Evolutionary conservation across 2,329 filamentous ascomycete species (phyloP).

Genomic region (Diplodia scrobiculata): DNA sequence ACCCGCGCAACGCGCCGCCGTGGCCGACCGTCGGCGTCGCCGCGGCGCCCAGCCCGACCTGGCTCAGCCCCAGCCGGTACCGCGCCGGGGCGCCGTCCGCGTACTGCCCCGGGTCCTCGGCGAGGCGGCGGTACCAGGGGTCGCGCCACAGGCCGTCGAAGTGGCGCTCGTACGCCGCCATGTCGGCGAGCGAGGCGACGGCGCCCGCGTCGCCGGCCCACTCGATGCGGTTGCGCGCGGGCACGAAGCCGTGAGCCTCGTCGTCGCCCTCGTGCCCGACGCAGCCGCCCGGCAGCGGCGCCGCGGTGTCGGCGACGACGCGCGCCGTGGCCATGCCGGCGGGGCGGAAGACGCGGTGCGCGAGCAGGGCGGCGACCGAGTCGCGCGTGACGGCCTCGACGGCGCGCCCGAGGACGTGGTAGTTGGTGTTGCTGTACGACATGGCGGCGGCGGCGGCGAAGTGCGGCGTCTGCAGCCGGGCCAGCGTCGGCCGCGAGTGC

Average conservation of each 20-base stretch:
- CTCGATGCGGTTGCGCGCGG: not conserved
- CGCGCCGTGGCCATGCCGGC: not conserved
- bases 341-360: not conserved
- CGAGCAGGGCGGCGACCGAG: not conserved
- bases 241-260: not conserved
- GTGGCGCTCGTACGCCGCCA: not conserved
- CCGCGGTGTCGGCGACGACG: not conserved
- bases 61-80: not conserved
- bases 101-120: not conserved
- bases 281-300: not conserved
- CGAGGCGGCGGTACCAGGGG: not conserved
- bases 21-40: not conserved
- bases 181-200: not conserved
- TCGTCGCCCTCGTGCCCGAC: not conserved
- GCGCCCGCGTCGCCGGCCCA: not conserved
- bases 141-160: not conserved
- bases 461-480: slow-evolving; percentile 36
- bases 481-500: not conserved
- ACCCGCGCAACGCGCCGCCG: not conserved
- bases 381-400: slow-evolving; percentile 45
- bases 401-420: slow-evolving; percentile 44
- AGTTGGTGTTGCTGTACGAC: slow-evolving; percentile 52
- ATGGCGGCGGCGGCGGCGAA: slow-evolving; percentile 50
- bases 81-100: not conserved
- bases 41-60: not conserved